Evolutionary conservation across 2,329 filamentous ascomycete genomes (phyloP).

Genomic region (Aspergillus luchuensis): DNA sequence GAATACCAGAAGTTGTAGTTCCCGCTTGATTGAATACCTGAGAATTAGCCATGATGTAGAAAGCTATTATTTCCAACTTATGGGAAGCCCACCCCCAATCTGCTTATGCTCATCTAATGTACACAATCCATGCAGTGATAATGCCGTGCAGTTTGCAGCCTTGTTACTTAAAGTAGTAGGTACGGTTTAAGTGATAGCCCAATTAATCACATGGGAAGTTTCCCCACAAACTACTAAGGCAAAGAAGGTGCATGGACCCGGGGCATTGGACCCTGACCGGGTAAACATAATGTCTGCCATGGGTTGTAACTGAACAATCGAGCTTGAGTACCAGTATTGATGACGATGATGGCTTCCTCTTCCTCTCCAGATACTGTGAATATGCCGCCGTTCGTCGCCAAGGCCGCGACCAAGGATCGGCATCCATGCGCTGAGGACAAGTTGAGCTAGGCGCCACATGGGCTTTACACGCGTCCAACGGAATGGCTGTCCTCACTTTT

Average conservation of each 20-base stretch:
- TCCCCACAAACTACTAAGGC: background rate
- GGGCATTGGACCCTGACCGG: slow-evolving; percentile 2
- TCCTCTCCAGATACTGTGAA: no score
- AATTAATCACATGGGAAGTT: background rate
- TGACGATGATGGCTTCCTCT: no score
- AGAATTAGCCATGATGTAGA: slow-evolving; percentile 18
- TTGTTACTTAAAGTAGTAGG: background rate
- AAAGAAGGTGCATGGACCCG: background rate
- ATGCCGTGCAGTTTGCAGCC: no score
- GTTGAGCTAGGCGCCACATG: background rate
- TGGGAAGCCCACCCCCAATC: background rate
- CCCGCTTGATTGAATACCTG: slow-evolving; percentile 15
- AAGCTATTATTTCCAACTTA: background rate
- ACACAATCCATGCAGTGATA: background rate
- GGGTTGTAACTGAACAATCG: background rate
- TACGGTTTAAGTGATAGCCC: background rate
- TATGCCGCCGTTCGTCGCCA: background rate
- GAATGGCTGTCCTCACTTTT: background rate
- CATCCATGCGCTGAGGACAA: slow-evolving; percentile 1
- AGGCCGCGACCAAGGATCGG: slow-evolving; percentile 6
- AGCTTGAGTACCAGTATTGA: background rate
- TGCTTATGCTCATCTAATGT: background rate
- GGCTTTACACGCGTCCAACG: slow-evolving; percentile 6
- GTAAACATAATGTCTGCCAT: background rate
- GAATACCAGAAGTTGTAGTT: slow-evolving; percentile 91